A percentile compares a stretch with the other conserved stretches of the same genome.
Evolutionary conservation across 768 basidiomycete genomes (phyloP).

Genomic region (Gloeopeniophorella convolvens): DNA sequence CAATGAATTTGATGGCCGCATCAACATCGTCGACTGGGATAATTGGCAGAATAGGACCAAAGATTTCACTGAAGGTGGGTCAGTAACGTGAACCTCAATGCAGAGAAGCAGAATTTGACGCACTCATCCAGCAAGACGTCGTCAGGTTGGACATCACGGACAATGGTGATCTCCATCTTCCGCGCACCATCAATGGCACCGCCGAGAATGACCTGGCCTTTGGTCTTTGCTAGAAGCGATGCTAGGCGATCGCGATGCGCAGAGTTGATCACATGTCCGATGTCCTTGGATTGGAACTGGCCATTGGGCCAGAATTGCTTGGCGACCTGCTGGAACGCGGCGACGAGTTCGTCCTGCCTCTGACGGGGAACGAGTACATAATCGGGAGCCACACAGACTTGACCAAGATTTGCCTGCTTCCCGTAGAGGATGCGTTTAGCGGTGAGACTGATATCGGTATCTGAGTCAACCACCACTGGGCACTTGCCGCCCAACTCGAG

Average conservation of each 20-base stretch:
- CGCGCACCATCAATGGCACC: constrained; percentile 21
- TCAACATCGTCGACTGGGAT: constrained; percentile 25
- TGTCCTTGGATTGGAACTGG: neutral
- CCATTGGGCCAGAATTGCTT: constrained; percentile 14
- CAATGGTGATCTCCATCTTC: constrained; percentile 28
- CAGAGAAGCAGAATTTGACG: neutral
- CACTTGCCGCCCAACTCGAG: constrained; percentile 53
- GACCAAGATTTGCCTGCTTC: constrained; percentile 25
- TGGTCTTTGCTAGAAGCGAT: constrained; percentile 6
- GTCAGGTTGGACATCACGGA: constrained; percentile 26
- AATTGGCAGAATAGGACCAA: constrained; percentile 33
- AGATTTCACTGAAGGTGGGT: constrained; percentile 26
- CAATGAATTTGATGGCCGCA: constrained; percentile 24
- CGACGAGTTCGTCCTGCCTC: constrained; percentile 22
- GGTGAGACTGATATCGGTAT: constrained; percentile 19
- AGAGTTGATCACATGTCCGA: constrained; percentile 11
- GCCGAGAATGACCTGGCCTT: constrained; percentile 28
- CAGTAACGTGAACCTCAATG: neutral
- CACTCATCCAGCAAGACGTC: constrained; percentile 31
- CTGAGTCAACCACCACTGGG: constrained; percentile 25
- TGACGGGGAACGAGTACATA: constrained; percentile 24
- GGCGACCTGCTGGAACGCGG: constrained; percentile 13
- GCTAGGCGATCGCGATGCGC: constrained; percentile 7
- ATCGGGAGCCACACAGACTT: constrained; percentile 29
- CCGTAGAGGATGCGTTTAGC: constrained; percentile 27